Base-by-base conservation (phyloP, 257 asterid genomes). In the Gynochthodes officinalis region DNA sequence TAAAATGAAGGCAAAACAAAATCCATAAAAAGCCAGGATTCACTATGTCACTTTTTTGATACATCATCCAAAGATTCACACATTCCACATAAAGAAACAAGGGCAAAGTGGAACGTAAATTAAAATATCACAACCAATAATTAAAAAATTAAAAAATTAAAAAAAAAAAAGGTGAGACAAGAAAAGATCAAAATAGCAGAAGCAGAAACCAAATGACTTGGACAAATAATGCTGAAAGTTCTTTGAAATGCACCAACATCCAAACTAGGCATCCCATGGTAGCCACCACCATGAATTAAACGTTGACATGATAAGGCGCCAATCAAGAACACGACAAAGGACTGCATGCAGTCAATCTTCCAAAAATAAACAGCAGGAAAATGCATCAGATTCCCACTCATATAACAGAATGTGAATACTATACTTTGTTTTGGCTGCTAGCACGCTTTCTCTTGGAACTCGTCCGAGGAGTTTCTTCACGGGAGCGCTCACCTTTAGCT, bases 361-460 rank as follows among this genome's bases (percentile, higher is more conserved):
- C 42, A 64, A 64, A 69, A 49, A 42, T 19, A 59, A n/a, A 21
- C 43, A 4, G 7, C 27, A 66, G n/a, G 40, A 7, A 37, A 25
- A 77, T 61, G 28, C 46, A 5, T 13, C 37, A 66, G 12, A 10
- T 27, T 18, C 37, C 58, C 72, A 53, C 35, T 28, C 27, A 60
- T 28, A 16, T 9, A 72, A 59, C 35, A 16, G 30, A 7, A 23
- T 15, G 23, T 10, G 9, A 48, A 33, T 16, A 48, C 11, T 44
- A 5, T 52, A 54, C 98, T 73, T 88, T 85, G 53, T 81, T 89
- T 70, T 81, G 76, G 76, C 86, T 90, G 21, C 85, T 80, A 68
- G 89, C 68, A 55, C 78, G 86, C 79, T 92, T 87, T 82, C 96
- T 85, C 94, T 89, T 95, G 79, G 82, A 37, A 77, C 76, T 81